A percentile compares a stretch with the other conserved stretches of the same genome.
Evolutionary conservation across 305 asterid species (phyloP).

Genomic region (Fraxinus platypoda): DNA sequence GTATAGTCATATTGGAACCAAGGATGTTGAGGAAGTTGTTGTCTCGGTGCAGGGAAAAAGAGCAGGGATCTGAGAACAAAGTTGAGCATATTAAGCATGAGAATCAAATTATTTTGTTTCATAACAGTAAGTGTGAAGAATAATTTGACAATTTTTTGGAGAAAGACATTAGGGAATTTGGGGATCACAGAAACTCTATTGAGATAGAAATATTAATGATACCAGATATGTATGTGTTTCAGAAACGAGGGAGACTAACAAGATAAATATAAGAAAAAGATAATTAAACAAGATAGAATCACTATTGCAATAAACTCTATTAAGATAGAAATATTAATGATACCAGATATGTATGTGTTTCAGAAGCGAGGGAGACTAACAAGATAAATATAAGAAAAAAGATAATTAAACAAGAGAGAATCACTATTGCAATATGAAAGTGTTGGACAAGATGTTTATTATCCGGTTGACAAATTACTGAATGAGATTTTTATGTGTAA

Average conservation of each 20-base stretch:
- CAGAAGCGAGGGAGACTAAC: neutral
- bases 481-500: neutral
- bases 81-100: neutral
- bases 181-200: neutral
- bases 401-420: neutral
- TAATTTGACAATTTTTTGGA: neutral
- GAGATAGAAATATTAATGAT: neutral
- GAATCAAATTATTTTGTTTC: neutral
- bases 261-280: neutral
- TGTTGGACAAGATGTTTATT: neutral
- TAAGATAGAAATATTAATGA: neutral
- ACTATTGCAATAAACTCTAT: neutral
- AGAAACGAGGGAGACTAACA: neutral
- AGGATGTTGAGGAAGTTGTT: neutral
- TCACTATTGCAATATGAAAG: neutral
- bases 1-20: neutral
- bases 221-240: neutral
- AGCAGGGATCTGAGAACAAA: neutral
- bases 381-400: neutral
- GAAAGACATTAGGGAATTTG: neutral
- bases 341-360: neutral
- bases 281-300: neutral
- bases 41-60: neutral
- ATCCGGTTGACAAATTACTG: neutral
- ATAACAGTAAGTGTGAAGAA: neutral